Evolutionary conservation across 345 rosid genomes (phyloP), one percentile per base, ranked within the genome.

Genomic region (Eutrema yunnanense): DNA sequence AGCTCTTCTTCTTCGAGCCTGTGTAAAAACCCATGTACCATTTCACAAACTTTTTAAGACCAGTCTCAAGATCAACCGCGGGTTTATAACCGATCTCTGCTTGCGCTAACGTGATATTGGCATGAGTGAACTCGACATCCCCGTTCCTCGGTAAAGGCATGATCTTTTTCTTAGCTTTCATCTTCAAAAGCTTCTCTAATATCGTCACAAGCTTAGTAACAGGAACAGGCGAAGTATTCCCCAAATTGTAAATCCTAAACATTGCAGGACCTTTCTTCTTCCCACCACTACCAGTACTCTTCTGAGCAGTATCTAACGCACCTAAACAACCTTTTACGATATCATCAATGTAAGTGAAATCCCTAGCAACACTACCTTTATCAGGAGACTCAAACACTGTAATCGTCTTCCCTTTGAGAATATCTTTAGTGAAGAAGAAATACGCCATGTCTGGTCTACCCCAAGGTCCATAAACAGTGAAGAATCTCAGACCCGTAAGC

Each of bases 371-470:
- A 71, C 85, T 80, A 68, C 86, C 84, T 72, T 76, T 78, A 72
- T 85, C 83, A 33, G 85, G 81, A 1, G 87, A 70, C 40, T 81
- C 84, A 64, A 80, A 88, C 30, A 86, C 64, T 6, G 67, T 75
- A 6, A 86, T 82, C 9, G 80, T 73, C 65, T 85, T 86, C 44
- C 88, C 84, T 74, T 73, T 81, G 27, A 88, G 72, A 0, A 86
- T 86, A 50, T 87, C 80, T 69, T 76, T 83, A 58, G 91, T 85
- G 72, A 88, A 88, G 57, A 84, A 84, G 87, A 84, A 88, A 67
- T 84, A 88, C 1, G 95, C 92, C 92, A 88, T 85, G 57, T 88
- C 88, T 26, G 92, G 92, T 65, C 88, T 67, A 5, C 95, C 92
- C 88, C 88, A 86, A 14, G 92, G 95, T 22, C 92, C 90, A 72